Conservation (phyloP, 192 early-diverging fungal genomes). For the Funneliformis geosporum region DNA sequence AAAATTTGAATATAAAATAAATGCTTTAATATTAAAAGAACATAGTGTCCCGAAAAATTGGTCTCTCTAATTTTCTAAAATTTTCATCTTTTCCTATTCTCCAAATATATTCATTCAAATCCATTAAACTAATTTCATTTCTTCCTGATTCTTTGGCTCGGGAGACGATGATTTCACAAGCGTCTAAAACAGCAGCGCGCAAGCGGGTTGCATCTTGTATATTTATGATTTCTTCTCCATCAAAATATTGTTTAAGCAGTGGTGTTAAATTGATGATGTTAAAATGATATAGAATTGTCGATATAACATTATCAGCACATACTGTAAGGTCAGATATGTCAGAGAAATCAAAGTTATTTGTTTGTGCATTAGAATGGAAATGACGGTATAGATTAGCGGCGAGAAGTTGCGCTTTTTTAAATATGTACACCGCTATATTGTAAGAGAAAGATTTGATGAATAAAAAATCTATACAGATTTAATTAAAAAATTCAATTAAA, state of each 20-base stretch:
- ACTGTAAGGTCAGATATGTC: constrained; percentile 69
- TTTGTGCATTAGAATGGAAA: constrained; percentile 55
- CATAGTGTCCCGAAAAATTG: constrained; percentile 65
- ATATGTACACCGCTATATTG: constrained; percentile 57
- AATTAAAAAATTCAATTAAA: constrained; percentile 5
- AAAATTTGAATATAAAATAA: not conserved
- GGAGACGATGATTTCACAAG: constrained; percentile 59
- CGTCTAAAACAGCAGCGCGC: constrained; percentile 71
- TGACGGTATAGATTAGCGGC: constrained; percentile 62
- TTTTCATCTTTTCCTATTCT: constrained; percentile 70
- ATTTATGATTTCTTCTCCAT: constrained; percentile 48
- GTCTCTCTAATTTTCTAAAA: constrained; percentile 54
- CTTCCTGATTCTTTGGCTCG: constrained; percentile 38
- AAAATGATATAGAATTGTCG: constrained; percentile 62
- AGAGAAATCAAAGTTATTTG: constrained; percentile 60
- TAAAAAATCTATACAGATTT: not conserved
- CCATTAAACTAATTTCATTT: constrained; percentile 45
- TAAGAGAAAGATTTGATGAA: not conserved
- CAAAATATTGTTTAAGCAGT: constrained; percentile 50
- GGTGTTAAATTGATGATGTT: constrained; percentile 53
- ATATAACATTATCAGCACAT: constrained; percentile 77
- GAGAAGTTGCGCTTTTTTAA: constrained; percentile 78
- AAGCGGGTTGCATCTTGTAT: constrained; percentile 58
- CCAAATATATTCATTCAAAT: constrained; percentile 73
- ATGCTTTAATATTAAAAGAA: constrained; percentile 55